Evolutionary conservation across 1,284 basidiomycete species (phyloP), one percentile per base, ranked within the genome.

Genomic region (Naganishia sp.): DNA sequence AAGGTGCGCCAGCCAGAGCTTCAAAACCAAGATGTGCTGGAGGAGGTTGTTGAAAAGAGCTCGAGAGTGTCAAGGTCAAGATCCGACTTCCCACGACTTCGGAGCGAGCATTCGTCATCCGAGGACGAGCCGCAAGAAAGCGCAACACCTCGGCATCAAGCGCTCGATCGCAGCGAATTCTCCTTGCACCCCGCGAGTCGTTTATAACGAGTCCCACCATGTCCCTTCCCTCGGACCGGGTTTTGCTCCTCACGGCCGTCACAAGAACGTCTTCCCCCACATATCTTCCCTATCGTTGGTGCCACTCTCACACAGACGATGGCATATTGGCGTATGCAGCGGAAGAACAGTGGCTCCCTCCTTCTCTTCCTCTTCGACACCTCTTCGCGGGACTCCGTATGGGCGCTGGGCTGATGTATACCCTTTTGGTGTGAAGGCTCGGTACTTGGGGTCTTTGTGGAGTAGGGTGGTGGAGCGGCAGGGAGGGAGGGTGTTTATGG

Each of bases 391-490:
- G 35, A 43, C 61, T 18, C 43, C 42, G 50, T 50, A 52, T 42
- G 51, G 52, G 28, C 61, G 31, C 61, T 46, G 51, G 50, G 42
- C 41, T 51, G 61, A 63, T 53, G 51, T 54, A 63, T 47, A 61
- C 58, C 58, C 58, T 61, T 61, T 61, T 61, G 58, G 58, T 61
- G 58, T 61, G 58, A 61, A 61, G 58, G 58, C 42, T 46, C 39
- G 58, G 58, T 61, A 47, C 42, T 50, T 41, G 39, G 58, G 47
- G 58, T 28, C 21, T 41, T 51, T 51, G 58, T 61, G 28, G 58
- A 47, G 58, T 6, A 42, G 58, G 31, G 35, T 23, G 35, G n/a
- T n/a, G 39, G 21, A 7, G 39, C 23, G 23, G 47, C 17, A 10
- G 41, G 58, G 25, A 15, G n/a, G 32, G 45, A 35, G 47, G 47